Evolutionary conservation across 305 asterid species (phyloP), one percentile per base, ranked within the genome.

Genomic region (Ruellia speciosa): DNA sequence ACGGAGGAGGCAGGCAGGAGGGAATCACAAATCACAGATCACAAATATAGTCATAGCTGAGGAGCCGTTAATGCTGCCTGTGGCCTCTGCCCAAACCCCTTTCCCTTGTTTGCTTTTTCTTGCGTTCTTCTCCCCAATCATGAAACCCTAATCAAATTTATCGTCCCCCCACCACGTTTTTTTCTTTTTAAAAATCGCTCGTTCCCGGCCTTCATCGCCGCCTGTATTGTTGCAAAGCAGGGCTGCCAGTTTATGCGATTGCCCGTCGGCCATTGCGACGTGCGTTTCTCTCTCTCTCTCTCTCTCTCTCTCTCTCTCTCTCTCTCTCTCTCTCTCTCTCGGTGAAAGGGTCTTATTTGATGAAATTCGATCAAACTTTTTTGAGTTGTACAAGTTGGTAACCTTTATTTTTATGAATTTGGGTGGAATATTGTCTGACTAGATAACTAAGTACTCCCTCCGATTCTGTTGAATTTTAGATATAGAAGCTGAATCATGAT

Each of bases 191-290:
- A 41, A 35, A 43, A 12, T 47, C 2, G 20, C 19, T 47, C 19
- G 52, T 6, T n/a, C 2, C 6, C 19, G 5, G 11, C 33, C 41
- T 35, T 49, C 41, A 35, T 66, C 62, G 66, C 53, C 6, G 0
- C 58, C 40, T 56, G 14, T 52, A 52, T 28, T 64, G 2, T 41
- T 50, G 55, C 20, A 24, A 33, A 69, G 40, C 49, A n/a, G 54
- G 52, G 56, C 60, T 59, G 65, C 48, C 13, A 40, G 11, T 51
- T 47, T 41, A 62, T 3, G 19, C 40, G 8, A 18, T 46, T 53
- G 52, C 45, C 31, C 48, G 31, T 53, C 41, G 20, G 49, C 35
- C 33, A 31, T 17, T 50, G n/a, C 33, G 65, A 77, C 66, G 76
- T 70, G 59, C 18, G 60, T 12, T n/a, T n/a, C n/a, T n/a, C n/a